Evolutionary conservation across 352 stramenopile species (phyloP).

Genomic region (Pythium volutum): DNA sequence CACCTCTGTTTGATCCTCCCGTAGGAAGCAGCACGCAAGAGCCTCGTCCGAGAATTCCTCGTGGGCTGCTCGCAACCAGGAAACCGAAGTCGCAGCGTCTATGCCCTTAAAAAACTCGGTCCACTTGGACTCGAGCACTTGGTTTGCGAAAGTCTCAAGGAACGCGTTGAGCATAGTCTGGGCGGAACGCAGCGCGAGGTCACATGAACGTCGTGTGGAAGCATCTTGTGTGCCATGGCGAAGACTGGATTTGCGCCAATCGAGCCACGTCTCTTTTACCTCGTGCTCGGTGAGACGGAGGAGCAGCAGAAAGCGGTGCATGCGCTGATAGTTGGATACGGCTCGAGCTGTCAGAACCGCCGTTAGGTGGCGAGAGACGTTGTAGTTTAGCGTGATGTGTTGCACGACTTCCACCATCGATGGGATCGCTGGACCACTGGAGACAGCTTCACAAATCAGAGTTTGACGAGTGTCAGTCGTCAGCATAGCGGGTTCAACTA

Average conservation of each 20-base stretch:
- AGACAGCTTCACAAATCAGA: slow-evolving; percentile 22
- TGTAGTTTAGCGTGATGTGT: slow-evolving; percentile 19
- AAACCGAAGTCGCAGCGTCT: slow-evolving; percentile 14
- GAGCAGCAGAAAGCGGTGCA: slow-evolving; percentile 24
- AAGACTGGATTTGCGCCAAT: slow-evolving; percentile 17
- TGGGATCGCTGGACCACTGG: slow-evolving; percentile 36
- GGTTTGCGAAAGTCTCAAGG: slow-evolving; percentile 17
- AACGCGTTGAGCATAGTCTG: slow-evolving; percentile 19
- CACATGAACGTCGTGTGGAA: slow-evolving; percentile 11
- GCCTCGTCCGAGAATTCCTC: slow-evolving; percentile 9
- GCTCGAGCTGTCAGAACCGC: slow-evolving; percentile 10
- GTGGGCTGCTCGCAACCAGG: slow-evolving; percentile 7
- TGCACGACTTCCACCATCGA: slow-evolving; percentile 22
- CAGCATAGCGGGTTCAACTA: not conserved
- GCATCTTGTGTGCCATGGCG: not conserved
- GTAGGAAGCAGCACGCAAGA: slow-evolving; percentile 22
- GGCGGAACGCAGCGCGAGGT: slow-evolving; percentile 18
- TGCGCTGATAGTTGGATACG: slow-evolving; percentile 10
- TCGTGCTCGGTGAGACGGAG: slow-evolving; percentile 43
- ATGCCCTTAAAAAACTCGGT: slow-evolving; percentile 4
- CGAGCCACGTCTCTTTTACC: slow-evolving; percentile 32
- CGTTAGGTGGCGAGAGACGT: slow-evolving; percentile 8
- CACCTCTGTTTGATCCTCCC: slow-evolving; percentile 13
- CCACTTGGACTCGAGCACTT: slow-evolving; percentile 20
- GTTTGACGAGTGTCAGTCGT: not conserved